A percentile compares a stretch with the other conserved stretches of the same genome.
Conservation (phyloP, 108 stramenopile genomes). For the Skeletonema grethae region DNA sequence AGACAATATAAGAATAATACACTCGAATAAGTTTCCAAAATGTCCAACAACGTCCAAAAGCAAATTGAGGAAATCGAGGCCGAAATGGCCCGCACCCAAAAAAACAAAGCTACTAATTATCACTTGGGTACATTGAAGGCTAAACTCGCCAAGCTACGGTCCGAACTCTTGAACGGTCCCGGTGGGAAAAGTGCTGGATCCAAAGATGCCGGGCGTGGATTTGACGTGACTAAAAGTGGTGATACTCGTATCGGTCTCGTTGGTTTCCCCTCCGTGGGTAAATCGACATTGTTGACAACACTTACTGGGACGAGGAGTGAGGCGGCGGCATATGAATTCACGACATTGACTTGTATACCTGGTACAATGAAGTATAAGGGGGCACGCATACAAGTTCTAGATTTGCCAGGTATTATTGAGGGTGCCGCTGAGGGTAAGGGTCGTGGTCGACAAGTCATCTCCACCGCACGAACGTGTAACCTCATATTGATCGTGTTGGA, state of each 20-base stretch:
- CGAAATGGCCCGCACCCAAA: slow-evolving; percentile 97
- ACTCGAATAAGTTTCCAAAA: neutral
- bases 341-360: slow-evolving; percentile 98
- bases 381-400: slow-evolving; percentile 98
- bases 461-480: slow-evolving; percentile 96
- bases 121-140: slow-evolving; percentile 97
- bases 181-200: slow-evolving; percentile 87
- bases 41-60: slow-evolving; percentile 11
- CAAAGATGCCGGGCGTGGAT: slow-evolving; percentile 95
- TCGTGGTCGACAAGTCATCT: slow-evolving; percentile 95
- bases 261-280: slow-evolving; percentile 99
- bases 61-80: slow-evolving; percentile 83
- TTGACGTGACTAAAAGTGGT: slow-evolving; percentile 96
- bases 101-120: slow-evolving; percentile 89
- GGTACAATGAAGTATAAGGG: slow-evolving; percentile 98
- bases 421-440: slow-evolving; percentile 99
- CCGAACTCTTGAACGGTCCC: slow-evolving; percentile 78
- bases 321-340: slow-evolving; percentile 98
- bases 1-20: neutral
- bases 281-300: slow-evolving; percentile 92
- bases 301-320: slow-evolving; percentile 94
- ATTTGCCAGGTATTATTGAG: slow-evolving; percentile 99
- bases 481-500: slow-evolving; percentile 95
- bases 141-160: slow-evolving; percentile 91
- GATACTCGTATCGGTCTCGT: slow-evolving; percentile 97